Evolutionary conservation across 2,329 filamentous ascomycete genomes (phyloP).

Genomic region (Trichophaea hybrida): DNA sequence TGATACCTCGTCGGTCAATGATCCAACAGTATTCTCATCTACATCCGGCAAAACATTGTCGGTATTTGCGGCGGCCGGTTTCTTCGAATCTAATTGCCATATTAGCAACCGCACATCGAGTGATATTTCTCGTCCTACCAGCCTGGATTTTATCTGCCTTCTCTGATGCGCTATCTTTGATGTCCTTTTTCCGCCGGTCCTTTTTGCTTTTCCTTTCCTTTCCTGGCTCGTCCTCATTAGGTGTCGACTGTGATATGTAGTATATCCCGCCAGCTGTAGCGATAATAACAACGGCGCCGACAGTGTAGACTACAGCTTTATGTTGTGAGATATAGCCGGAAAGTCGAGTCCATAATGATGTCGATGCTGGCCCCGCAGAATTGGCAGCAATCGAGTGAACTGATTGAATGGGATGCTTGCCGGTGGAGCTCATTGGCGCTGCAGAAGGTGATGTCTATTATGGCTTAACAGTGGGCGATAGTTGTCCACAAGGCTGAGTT

Average conservation of each 20-base stretch:
- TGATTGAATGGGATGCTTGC: background rate
- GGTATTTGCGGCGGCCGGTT: slow-evolving; percentile 40
- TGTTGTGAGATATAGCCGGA: slow-evolving; percentile 88
- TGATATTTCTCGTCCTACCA: slow-evolving; percentile 24
- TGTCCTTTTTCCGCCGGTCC: slow-evolving; percentile 72
- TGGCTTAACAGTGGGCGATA: background rate
- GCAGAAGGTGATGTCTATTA: background rate
- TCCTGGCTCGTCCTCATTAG: slow-evolving; percentile 10
- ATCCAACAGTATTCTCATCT: slow-evolving; percentile 36
- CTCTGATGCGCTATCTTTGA: slow-evolving; percentile 39
- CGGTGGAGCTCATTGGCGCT: background rate
- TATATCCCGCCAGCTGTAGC: slow-evolving; percentile 86
- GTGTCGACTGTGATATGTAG: slow-evolving; percentile 46
- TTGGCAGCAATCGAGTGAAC: background rate
- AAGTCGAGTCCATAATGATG: slow-evolving; percentile 66
- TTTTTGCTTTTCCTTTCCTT: slow-evolving; percentile 59
- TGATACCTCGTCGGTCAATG: slow-evolving; percentile 36
- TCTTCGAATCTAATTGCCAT: slow-evolving; percentile 25
- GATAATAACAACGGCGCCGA: slow-evolving; percentile 86
- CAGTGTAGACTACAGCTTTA: slow-evolving; percentile 88
- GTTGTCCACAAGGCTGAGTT: background rate
- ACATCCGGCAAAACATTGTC: slow-evolving; percentile 54
- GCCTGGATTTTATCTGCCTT: slow-evolving; percentile 32
- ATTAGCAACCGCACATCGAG: background rate
- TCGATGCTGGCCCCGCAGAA: slow-evolving; percentile 10